Conservation (phyloP, 768 basidiomycete genomes). For the Xerocomellus amylosporus region DNA sequence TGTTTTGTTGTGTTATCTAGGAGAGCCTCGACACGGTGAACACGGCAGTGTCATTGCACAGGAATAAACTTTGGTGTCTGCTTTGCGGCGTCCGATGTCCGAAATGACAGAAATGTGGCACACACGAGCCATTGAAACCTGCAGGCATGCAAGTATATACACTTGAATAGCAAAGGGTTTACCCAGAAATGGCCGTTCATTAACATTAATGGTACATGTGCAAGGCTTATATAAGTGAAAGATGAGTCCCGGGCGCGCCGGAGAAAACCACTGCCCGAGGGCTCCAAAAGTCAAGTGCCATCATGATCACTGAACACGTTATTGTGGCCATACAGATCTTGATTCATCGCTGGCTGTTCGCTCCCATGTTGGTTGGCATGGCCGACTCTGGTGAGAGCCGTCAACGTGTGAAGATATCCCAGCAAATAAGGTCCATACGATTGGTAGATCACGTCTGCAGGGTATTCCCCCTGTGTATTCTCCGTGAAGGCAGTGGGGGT, state of each 20-base stretch:
- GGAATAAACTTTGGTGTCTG: constrained; percentile 3
- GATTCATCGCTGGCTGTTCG: constrained; percentile 10
- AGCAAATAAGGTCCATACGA: constrained; percentile 5
- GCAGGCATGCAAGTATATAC: constrained; percentile 1
- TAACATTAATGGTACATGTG: not conserved
- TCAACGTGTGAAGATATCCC: not conserved
- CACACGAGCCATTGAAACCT: constrained; percentile 19
- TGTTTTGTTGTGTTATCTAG: not conserved
- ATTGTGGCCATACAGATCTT: constrained; percentile 6
- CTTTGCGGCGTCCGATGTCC: constrained; percentile 1
- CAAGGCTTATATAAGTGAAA: constrained; percentile 7
- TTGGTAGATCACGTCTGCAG: constrained; percentile 3
- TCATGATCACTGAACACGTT: constrained; percentile 12
- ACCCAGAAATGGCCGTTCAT: not conserved
- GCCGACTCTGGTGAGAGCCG: constrained; percentile 2
- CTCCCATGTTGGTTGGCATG: constrained; percentile 3
- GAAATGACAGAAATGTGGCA: constrained; percentile 24
- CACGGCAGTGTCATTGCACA: constrained; percentile 8
- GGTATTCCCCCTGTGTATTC: constrained; percentile 2
- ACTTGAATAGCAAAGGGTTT: not conserved
- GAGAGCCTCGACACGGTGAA: not conserved
- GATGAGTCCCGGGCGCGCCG: constrained; percentile 1
- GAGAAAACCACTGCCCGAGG: not conserved
- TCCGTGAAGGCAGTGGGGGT: not conserved
- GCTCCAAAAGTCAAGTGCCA: constrained; percentile 5